These are phyloP conservation scores for Lagenidium giganteum DNA, from an alignment of 352 stramenopile genomes.

Conservation along the genomic window DNA sequence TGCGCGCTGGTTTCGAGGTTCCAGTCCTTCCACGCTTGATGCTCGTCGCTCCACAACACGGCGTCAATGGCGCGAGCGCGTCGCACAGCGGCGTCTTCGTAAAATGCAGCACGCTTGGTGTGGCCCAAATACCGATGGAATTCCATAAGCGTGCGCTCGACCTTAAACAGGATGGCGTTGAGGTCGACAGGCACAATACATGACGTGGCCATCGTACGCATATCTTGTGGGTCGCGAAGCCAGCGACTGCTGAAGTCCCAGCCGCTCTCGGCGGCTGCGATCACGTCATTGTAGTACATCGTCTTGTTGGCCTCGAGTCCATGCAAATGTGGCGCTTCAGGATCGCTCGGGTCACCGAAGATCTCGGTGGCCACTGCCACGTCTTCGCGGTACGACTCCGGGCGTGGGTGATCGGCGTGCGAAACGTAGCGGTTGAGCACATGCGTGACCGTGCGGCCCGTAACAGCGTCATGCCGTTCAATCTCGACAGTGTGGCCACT, in stretches of 20 bases:
- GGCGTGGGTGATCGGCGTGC: slow-evolving; percentile 62
- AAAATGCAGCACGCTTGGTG: slow-evolving; percentile 33
- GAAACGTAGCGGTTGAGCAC: slow-evolving; percentile 82
- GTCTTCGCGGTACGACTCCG: slow-evolving; percentile 87
- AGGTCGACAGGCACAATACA: slow-evolving; percentile 80
- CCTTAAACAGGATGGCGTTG: slow-evolving; percentile 77
- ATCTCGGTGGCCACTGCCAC: slow-evolving; percentile 59
- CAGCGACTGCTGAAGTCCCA: slow-evolving; percentile 90
- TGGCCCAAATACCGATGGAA: slow-evolving; percentile 56
- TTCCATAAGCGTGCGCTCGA: slow-evolving; percentile 69
- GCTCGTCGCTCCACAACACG: slow-evolving; percentile 60
- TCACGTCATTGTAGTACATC: slow-evolving; percentile 81
- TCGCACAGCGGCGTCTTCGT: slow-evolving; percentile 27
- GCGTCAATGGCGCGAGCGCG: slow-evolving; percentile 56
- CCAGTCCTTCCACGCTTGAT: slow-evolving; percentile 69
- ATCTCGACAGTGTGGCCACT: slow-evolving; percentile 59
- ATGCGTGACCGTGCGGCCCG: slow-evolving; percentile 18
- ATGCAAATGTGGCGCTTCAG: slow-evolving; percentile 25
- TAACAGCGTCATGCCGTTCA: slow-evolving; percentile 1
- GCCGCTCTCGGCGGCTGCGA: slow-evolving; percentile 80
- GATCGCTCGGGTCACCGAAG: slow-evolving; percentile 31
- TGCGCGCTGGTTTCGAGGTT: slow-evolving; percentile 41
- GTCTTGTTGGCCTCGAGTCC: slow-evolving; percentile 46
- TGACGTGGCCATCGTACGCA: slow-evolving; percentile 67
- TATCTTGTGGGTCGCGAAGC: slow-evolving; percentile 51